Conservation (phyloP, 345 rosid species). For the Rubroshorea leprosula region DNA sequence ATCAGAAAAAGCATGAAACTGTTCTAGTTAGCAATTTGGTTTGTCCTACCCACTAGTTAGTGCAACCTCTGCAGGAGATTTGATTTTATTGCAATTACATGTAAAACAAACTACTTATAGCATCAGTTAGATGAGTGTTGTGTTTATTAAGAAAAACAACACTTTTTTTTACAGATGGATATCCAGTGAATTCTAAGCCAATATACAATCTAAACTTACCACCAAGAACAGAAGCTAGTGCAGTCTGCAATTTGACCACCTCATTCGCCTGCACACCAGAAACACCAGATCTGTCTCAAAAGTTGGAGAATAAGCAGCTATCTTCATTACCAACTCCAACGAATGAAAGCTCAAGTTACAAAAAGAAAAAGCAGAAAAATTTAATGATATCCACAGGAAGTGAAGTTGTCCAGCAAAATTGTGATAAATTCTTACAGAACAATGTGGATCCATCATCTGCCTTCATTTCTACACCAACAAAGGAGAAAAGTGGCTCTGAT, state of each 20-base stretch:
- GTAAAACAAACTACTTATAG: too few species aligned
- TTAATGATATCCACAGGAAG: slow-evolving; percentile 17
- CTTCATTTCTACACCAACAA: slow-evolving; percentile 24
- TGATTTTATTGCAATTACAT: too few species aligned
- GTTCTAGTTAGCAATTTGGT: not conserved
- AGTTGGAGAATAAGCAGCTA: slow-evolving; percentile 18
- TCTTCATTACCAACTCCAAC: slow-evolving; percentile 2
- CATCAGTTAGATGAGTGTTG: not conserved
- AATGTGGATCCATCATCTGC: slow-evolving; percentile 38
- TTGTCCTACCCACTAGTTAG: too few species aligned
- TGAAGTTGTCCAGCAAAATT: slow-evolving; percentile 18
- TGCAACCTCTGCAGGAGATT: too few species aligned
- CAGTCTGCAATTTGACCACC: slow-evolving; percentile 21
- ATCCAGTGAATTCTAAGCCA: slow-evolving; percentile 30
- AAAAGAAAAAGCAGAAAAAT: slow-evolving; percentile 23
- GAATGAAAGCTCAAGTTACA: slow-evolving; percentile 20
- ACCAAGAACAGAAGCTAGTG: slow-evolving; percentile 39
- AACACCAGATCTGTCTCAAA: slow-evolving; percentile 31
- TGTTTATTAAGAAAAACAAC: slow-evolving; percentile 7
- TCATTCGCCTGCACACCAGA: slow-evolving; percentile 30
- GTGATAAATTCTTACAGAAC: slow-evolving; percentile 33
- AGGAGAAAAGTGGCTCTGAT: too few species aligned
- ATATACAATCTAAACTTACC: slow-evolving; percentile 42
- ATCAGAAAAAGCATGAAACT: not conserved
- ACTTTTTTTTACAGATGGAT: slow-evolving; percentile 50